phyloP scores from a whole-genome alignment of 2,329 filamentous ascomycete genomes.

The Aureobasidium sp. region DNA sequence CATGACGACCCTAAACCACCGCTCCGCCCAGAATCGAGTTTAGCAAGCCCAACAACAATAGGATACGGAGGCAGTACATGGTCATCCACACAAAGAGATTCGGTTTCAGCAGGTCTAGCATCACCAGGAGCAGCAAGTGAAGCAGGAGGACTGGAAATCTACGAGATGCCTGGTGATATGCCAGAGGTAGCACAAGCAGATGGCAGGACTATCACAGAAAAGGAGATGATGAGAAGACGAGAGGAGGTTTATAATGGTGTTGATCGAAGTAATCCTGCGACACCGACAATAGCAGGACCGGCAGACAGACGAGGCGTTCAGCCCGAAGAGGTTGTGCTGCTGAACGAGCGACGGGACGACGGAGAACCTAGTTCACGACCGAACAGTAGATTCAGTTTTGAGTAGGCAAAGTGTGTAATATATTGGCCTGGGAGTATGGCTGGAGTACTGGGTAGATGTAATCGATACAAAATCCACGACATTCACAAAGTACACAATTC shows the following conservation, averaged over 20 bases:
- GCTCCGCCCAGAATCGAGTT: conserved; percentile 11
- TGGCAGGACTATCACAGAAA: conserved; percentile 38
- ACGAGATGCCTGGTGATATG: conserved; percentile 48
- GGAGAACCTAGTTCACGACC: background rate
- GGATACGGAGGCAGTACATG: conserved; percentile 13
- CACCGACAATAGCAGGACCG: background rate
- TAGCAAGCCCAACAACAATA: background rate
- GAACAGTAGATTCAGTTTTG: conserved; percentile 9
- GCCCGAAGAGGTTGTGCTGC: conserved; percentile 1
- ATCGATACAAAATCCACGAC: no score
- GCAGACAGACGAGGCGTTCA: background rate
- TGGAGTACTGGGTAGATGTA: background rate
- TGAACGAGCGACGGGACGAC: background rate
- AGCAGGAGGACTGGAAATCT: conserved; percentile 32
- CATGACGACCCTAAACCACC: conserved; percentile 12
- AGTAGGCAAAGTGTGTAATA: background rate
- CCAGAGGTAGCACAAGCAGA: conserved; percentile 43
- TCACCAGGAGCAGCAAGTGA: conserved; percentile 17
- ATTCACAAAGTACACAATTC: background rate
- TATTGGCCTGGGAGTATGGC: background rate
- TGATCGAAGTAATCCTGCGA: conserved; percentile 17
- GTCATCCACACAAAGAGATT: conserved; percentile 6
- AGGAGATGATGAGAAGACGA: conserved; percentile 37
- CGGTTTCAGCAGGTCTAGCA: background rate
- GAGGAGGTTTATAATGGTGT: conserved; percentile 39